phyloP scores from a whole-genome alignment of 2,329 filamentous ascomycete genomes.

The Nakataea oryzae region DNA sequence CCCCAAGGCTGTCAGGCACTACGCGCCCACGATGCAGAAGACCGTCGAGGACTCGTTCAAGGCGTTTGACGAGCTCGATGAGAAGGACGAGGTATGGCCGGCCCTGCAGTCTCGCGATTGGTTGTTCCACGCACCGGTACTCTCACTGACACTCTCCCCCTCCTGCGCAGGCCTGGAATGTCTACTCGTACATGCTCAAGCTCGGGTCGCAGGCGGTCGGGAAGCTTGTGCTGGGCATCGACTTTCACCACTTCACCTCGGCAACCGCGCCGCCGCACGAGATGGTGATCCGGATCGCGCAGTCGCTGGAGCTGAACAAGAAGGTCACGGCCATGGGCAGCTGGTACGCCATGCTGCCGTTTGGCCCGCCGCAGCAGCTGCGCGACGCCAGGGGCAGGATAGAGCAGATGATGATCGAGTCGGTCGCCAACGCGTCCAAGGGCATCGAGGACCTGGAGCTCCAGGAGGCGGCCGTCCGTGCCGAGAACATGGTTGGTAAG shows the following conservation, averaged over 20 bases:
- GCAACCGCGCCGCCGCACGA: conserved; percentile 36
- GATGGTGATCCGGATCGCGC: conserved; percentile 39
- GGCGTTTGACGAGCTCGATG: conserved; percentile 40
- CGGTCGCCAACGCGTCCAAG: conserved; percentile 24
- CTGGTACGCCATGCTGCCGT: conserved; percentile 47
- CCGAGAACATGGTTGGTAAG: conserved; percentile 26
- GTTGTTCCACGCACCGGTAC: neutral
- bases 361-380: conserved; percentile 41
- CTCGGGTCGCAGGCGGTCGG: conserved; percentile 33
- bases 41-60: conserved; percentile 39
- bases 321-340: conserved; percentile 40
- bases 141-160: neutral
- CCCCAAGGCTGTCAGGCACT: conserved; percentile 50
- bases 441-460: conserved; percentile 28
- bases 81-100: conserved; percentile 28
- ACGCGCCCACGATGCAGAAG: conserved; percentile 47
- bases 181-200: conserved; percentile 39
- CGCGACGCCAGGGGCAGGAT: conserved; percentile 20
- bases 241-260: conserved; percentile 31
- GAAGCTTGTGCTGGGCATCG: conserved; percentile 31
- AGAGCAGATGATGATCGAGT: conserved; percentile 24
- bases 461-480: conserved; percentile 37
- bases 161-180: conserved; percentile 21
- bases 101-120: neutral
- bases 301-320: conserved; percentile 45